phyloP scores from a whole-genome alignment of 129 eudicot genomes.

The Smallanthus sonchifolius region DNA sequence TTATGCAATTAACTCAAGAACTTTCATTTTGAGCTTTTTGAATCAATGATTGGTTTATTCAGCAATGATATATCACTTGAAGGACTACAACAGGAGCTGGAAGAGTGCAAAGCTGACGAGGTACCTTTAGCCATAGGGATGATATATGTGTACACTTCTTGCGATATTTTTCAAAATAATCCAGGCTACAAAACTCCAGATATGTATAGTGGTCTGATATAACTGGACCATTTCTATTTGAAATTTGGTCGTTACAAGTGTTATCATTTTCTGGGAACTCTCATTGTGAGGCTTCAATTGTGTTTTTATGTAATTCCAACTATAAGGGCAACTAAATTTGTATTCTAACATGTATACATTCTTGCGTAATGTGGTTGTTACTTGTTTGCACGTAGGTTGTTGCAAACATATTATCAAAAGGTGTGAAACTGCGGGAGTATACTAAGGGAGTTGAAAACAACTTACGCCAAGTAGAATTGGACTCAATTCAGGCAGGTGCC shows the following conservation, averaged over 20 bases:
- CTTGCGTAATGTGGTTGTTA: conserved; percentile 14
- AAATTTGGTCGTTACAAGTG: conserved; percentile 3
- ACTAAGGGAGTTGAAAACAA: conserved; percentile 96
- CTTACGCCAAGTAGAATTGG: conserved; percentile 83
- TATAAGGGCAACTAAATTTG: background rate
- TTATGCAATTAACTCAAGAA: background rate
- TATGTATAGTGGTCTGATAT: background rate
- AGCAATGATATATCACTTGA: conserved; percentile 92
- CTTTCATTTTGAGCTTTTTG: background rate
- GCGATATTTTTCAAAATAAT: background rate
- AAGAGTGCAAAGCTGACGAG: conserved; percentile 81
- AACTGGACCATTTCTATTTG: background rate
- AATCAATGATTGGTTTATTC: conserved; percentile 18
- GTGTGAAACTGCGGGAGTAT: conserved; percentile 79
- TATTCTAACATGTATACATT: background rate
- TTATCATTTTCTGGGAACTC: background rate
- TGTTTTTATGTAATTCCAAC: conserved; percentile 1
- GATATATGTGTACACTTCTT: background rate
- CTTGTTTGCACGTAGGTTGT: conserved; percentile 55
- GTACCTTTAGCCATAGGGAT: conserved; percentile 31
- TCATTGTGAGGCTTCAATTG: background rate
- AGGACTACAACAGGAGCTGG: conserved; percentile 90
- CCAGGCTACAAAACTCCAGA: background rate
- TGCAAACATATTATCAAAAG: conserved; percentile 87
- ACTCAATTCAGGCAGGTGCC: conserved; percentile 81